Base-by-base conservation (phyloP, 2,329 filamentous ascomycete species). In the Colletotrichum caudatum region DNA sequence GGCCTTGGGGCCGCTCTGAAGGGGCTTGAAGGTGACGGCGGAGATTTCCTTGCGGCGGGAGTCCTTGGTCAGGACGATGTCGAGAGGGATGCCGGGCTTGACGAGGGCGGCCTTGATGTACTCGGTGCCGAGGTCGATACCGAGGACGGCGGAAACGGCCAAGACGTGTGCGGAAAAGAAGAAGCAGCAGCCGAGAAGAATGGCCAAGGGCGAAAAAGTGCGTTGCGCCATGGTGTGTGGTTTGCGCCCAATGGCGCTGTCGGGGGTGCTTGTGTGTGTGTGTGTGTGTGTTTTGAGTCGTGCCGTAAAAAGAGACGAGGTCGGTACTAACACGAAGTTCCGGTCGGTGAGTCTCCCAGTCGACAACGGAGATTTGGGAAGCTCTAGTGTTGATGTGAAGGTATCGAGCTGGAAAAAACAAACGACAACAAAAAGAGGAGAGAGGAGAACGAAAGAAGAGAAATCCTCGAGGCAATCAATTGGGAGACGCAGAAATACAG, bases 61-160 rank as follows among this genome's bases (percentile, higher is more conserved):
- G 84, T 99, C 96, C 81, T 98, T 99, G 39, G 95, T 98, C 68
- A 98, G 89, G 81, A 99, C 95, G 75, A 99, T 98, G 76, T 99
- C 96, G 80, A 99, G 93, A 14, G 96, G 96, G 64, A 97, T 95
- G 73, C 96, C 96, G 2, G 96, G 96, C 84, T 98, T 98, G 73
- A 99, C 95, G 53, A 99, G 89, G 18, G 93, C 91, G 37, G 95
- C 95, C 85, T 98, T 99, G 84, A 99, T 93, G 84, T 97, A 98
- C 81, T 97, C 94, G 68, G 96, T 98, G 76, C 96, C 96, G 66
- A 99, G 87, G 82, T 99, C 96, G 77, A 99, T 89, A 74, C 96
- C 96, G 29, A 99, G 86, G 23, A 98, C 95, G 64, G 94, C 94
- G 11, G 94, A 85, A 61, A 84, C 83, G 35, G 88, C 88, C 53